Base-by-base conservation (phyloP, 306 rosid species). In the Phaseolus lunatus region DNA sequence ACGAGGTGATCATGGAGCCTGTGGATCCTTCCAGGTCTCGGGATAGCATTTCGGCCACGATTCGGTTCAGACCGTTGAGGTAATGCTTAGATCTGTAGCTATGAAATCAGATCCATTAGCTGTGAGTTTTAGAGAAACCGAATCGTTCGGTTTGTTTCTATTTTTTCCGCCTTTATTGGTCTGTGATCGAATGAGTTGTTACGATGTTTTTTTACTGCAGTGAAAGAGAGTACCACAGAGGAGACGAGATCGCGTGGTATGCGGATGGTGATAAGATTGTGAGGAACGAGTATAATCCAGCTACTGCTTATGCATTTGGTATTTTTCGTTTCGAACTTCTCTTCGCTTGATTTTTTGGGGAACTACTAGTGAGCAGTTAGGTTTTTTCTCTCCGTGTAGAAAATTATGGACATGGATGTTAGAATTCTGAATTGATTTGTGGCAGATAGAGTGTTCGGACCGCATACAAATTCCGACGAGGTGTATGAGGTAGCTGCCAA, bases 61-160 rank as follows among this genome's bases (percentile, higher is more conserved):
- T 95, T 86, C 96, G 99, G 82, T 96, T 96, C 83, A 87, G 99
- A 75, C 99, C 99, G 15, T 75, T 96, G 89, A 96, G 99, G 98
- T 96, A 91, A 85, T 78, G 76, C 77, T 64, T 86, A 83, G 98
- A 92, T 96, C 97, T 84, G 86, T 41, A 61, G 19, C 29, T 33
- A 14, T 22, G 23, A 72, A 76, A 79, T 83, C 90, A 79, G 96
- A 92, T 94, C 93, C 84, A 65, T 22, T 47, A 29, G 56, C 18
- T 73, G 67, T 85, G 66, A 10, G 62, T 74, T 67, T 52, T 29
- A 53, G 52, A 22, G 56, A 18, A 70, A 70, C 50, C 77, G 75
- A 74, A 61, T 62, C 27, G 65, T 84, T 72, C 18, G 14, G 35
- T 71, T 76, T 56, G 44, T n/a, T 69, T 23, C 49, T 54, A 57